These are phyloP conservation scores for Trypanosoma boissoni DNA, from an alignment of 208 protist species.

Conservation along the genomic window DNA sequence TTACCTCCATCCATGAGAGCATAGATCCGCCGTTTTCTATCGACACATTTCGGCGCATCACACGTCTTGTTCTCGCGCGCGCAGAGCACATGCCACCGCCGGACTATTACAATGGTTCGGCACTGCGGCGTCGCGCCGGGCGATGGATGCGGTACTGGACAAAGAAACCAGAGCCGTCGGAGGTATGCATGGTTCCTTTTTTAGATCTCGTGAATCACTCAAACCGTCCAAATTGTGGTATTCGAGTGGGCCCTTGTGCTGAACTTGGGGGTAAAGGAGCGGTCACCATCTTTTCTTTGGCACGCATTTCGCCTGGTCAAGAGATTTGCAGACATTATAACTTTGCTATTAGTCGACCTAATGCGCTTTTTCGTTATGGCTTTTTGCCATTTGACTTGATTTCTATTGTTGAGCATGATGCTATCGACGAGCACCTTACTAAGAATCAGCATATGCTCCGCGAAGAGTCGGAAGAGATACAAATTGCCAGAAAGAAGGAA, in stretches of 20 bases:
- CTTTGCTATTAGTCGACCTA: slow-evolving; percentile 75
- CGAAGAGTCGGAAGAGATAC: slow-evolving; percentile 49
- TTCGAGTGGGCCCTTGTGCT: slow-evolving; percentile 61
- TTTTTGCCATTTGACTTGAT: slow-evolving; percentile 91
- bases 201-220: slow-evolving; percentile 88
- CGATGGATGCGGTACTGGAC: slow-evolving; percentile 39
- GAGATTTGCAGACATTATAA: slow-evolving; percentile 92
- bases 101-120: slow-evolving; percentile 56
- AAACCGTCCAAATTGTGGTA: slow-evolving; percentile 78
- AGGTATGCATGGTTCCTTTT: slow-evolving; percentile 68
- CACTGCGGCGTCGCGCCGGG: slow-evolving; percentile 32
- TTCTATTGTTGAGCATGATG: slow-evolving; percentile 83
- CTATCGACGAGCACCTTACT: slow-evolving; percentile 63
- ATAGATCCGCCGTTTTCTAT: slow-evolving; percentile 61
- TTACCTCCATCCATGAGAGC: slow-evolving; percentile 59
- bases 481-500: slow-evolving; percentile 34
- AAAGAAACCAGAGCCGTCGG: slow-evolving; percentile 36
- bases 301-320: slow-evolving; percentile 60
- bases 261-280: slow-evolving; percentile 47
- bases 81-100: slow-evolving; percentile 72
- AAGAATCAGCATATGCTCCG: slow-evolving; percentile 59
- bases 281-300: slow-evolving; percentile 76
- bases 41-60: slow-evolving; percentile 79
- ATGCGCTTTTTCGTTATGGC: slow-evolving; percentile 87
- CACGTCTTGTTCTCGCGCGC: slow-evolving; percentile 77